Base-by-base conservation (phyloP, 2,329 filamentous ascomycete genomes). In the Lecanicillium sp. region DNA sequence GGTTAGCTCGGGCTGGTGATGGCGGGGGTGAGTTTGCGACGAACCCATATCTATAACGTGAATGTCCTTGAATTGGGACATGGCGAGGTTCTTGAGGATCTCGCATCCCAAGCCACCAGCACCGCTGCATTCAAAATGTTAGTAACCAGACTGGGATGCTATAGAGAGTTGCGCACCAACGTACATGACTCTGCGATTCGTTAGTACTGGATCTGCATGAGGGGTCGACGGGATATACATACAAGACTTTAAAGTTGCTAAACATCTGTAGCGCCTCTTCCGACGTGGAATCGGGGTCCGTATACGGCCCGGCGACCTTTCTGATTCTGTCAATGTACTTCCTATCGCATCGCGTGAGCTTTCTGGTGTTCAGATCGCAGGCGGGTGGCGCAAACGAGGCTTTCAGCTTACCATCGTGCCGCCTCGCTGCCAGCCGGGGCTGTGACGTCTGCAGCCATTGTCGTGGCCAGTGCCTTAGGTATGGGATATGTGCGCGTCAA, bases 31-130 rank as follows among this genome's bases (percentile, higher is more conserved):
- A 2, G 27, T 12, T n/a, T n/a, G n/a, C n/a, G n/a, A 33, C 74
- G 50, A 68, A 86, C 86, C 88, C 93, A 98, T 98, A 69, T 98
- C 93, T 59, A 98, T 97, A 51, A 98, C 93, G 71, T 98, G 90
- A 56, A 98, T 96, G 60, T 95, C 82, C 67, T 87, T 94, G 73
- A 98, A 98, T 23, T 90, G 90, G 2, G 91, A 96, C 44, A 98
- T 77, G 35, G 93, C 93, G 27, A 98, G 77, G 61, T 98, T 89
- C 73, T 98, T 98, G 44, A 98, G 73, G 37, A 98, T 95, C 65
- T 98, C 93, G 60, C 93, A 98, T 55, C 93, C 93, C 51, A 98
- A 69, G 10, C 93, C 93, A 53, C 93, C 93, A 51, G 93, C 93
- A 50, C 93, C 93, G 56, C 90, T 96, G 12, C 33, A 6, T 14